A percentile compares a stretch with the other conserved stretches of the same genome.
Evolutionary conservation across 2,329 filamentous ascomycete species (phyloP).

Genomic region (Penicillium sp.): DNA sequence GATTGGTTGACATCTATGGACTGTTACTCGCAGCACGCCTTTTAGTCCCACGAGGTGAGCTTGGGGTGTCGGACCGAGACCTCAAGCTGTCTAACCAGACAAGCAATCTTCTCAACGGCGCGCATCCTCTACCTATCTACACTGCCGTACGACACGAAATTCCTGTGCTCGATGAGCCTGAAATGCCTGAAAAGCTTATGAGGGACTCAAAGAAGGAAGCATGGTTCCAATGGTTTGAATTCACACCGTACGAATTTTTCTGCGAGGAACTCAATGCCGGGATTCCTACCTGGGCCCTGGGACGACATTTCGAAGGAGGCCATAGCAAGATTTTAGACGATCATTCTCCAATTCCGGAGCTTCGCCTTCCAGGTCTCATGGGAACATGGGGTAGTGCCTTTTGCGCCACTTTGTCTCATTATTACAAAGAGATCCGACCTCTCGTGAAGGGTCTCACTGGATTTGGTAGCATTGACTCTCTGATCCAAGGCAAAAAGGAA

Average conservation of each 20-base stretch:
- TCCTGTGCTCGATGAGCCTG: constrained; percentile 51
- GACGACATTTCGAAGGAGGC: constrained; percentile 72
- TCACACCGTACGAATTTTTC: constrained; percentile 90
- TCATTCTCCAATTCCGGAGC: constrained; percentile 70
- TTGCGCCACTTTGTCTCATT: constrained; percentile 90
- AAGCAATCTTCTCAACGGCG: constrained; percentile 66
- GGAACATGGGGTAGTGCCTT: constrained; percentile 97
- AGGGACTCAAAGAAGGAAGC: constrained; percentile 56
- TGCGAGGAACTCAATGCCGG: constrained; percentile 87
- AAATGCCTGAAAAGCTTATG: constrained; percentile 35
- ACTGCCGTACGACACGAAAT: constrained; percentile 95
- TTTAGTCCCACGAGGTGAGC: constrained; percentile 77
- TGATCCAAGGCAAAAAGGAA: constrained; percentile 75
- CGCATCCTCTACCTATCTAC: constrained; percentile 87
- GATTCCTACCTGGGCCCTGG: constrained; percentile 91
- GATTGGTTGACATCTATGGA: constrained; percentile 89
- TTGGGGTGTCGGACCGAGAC: constrained; percentile 68
- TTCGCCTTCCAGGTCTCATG: constrained; percentile 75
- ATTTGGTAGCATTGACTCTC: constrained; percentile 68
- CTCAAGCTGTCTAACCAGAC: constrained; percentile 88
- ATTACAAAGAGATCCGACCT: constrained; percentile 89
- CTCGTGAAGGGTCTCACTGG: constrained; percentile 68
- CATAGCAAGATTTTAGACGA: constrained; percentile 57
- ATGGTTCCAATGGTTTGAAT: constrained; percentile 98
- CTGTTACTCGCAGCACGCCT: constrained; percentile 76